Conservation (phyloP, 1,284 basidiomycete genomes). For the Rhodotorula sp. region DNA sequence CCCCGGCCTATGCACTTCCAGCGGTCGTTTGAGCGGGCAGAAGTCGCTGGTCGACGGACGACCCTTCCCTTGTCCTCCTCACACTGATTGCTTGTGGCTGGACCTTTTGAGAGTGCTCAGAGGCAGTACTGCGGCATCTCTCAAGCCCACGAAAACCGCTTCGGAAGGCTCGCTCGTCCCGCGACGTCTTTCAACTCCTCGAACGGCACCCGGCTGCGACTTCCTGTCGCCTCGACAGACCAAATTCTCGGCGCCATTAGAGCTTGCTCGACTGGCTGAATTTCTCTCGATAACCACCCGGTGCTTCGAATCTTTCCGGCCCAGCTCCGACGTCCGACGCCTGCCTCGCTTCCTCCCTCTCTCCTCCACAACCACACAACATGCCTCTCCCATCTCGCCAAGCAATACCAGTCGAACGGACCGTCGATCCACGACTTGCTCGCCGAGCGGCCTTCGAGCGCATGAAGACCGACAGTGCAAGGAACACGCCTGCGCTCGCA, state of each 20-base stretch:
- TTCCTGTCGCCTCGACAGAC: background rate
- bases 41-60: background rate
- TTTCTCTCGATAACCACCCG: too few relatives aligned
- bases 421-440: conserved; percentile 1
- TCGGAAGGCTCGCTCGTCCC: too few relatives aligned
- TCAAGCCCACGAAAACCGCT: too few relatives aligned
- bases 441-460: background rate
- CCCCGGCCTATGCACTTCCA: too few relatives aligned
- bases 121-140: too few relatives aligned
- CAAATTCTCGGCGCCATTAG: too few relatives aligned
- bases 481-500: too few relatives aligned
- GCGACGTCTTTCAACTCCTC: too few relatives aligned
- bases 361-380: background rate
- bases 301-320: too few relatives aligned
- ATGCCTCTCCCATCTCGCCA: background rate
- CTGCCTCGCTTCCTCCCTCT: background rate
- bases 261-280: background rate
- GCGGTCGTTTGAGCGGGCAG: too few relatives aligned
- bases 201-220: too few relatives aligned
- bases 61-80: background rate
- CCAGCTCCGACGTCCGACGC: too few relatives aligned
- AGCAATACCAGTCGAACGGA: background rate
- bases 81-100: background rate
- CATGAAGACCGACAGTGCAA: background rate
- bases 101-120: background rate